Conservation (phyloP, 805 yeast genomes). For the Wickerhamomyces ciferrii region DNA sequence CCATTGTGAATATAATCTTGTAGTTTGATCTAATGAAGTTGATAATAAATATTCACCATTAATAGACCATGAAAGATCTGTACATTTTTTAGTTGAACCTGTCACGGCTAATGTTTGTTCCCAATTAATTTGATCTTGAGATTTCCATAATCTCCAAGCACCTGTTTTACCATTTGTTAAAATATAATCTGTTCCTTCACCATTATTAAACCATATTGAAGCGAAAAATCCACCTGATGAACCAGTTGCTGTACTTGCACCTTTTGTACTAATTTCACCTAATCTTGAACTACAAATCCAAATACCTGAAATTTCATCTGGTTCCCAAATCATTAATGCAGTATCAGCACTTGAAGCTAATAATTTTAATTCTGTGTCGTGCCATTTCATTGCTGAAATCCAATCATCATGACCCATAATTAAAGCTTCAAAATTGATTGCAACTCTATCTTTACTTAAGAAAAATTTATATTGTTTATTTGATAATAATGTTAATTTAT, state of each 20-base stretch:
- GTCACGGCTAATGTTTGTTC: constrained; percentile 54
- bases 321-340: constrained; percentile 90
- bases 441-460: constrained; percentile 34
- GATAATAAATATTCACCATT: constrained; percentile 63
- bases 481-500: constrained; percentile 49
- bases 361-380: constrained; percentile 46
- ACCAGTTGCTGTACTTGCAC: constrained; percentile 98
- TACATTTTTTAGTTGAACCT: constrained; percentile 71
- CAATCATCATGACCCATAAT: constrained; percentile 99
- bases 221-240: constrained; percentile 75
- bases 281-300: constrained; percentile 81
- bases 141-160: constrained; percentile 75
- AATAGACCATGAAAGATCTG: constrained; percentile 74
- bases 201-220: constrained; percentile 59
- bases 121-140: constrained; percentile 30
- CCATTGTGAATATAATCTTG: constrained; percentile 77
- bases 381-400: constrained; percentile 86
- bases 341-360: constrained; percentile 91
- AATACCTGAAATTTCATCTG: constrained; percentile 79
- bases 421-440: constrained; percentile 83
- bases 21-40: constrained; percentile 91
- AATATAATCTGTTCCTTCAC: constrained; percentile 39
- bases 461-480: constrained; percentile 69
- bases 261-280: constrained; percentile 92
- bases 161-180: constrained; percentile 91